Conservation (phyloP, 176 grass and related monocot genomes). For the Musa beccarii region DNA sequence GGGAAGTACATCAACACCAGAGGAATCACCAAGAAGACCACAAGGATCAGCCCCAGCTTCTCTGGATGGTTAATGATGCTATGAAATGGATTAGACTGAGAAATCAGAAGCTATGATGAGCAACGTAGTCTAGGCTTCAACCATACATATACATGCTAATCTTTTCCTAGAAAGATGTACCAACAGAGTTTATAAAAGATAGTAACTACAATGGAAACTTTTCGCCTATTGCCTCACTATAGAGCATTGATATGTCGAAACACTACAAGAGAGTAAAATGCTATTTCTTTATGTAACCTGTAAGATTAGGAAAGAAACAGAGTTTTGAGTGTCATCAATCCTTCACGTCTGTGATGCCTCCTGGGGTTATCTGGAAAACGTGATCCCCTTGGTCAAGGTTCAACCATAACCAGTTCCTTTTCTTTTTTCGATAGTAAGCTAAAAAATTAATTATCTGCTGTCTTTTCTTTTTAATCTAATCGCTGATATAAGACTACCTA, state of each 20-base stretch:
- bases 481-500: too few relatives aligned
- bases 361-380: conserved; percentile 86
- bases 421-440: neutral
- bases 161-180: neutral
- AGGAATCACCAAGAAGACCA: too few relatives aligned
- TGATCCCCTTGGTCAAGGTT: conserved; percentile 45
- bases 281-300: neutral
- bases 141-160: neutral
- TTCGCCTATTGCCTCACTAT: neutral
- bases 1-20: too few relatives aligned
- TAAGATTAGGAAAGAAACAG: neutral
- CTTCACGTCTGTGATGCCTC: conserved; percentile 69
- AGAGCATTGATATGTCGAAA: neutral
- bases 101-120: too few relatives aligned
- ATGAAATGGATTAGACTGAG: too few relatives aligned
- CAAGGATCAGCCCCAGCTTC: too few relatives aligned
- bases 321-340: conserved; percentile 32
- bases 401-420: neutral
- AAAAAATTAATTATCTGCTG: neutral
- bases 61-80: too few relatives aligned
- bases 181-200: too few relatives aligned
- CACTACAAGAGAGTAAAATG: neutral
- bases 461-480: too few relatives aligned
- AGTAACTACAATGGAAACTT: neutral
- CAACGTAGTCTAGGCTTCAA: neutral